A percentile compares a stretch with the other conserved stretches of the same genome.
phyloP scores from a whole-genome alignment of 1,284 basidiomycete genomes.

The Sphaerobolus stellatus region DNA sequence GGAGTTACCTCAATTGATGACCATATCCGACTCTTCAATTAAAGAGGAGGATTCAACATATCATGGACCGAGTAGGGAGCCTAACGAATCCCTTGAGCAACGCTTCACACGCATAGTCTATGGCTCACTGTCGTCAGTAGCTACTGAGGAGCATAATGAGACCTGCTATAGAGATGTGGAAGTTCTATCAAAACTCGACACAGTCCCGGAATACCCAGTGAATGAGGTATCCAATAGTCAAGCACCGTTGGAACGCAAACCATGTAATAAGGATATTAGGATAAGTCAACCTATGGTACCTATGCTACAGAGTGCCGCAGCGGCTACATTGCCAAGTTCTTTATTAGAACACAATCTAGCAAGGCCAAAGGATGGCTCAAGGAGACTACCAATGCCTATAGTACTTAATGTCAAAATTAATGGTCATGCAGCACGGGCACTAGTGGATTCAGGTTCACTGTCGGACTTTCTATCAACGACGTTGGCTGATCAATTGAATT shows the following conservation, averaged over 20 bases:
- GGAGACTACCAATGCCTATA: conserved; percentile 30
- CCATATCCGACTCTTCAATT: too few species aligned
- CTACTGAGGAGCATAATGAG: too few species aligned
- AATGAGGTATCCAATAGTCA: background rate
- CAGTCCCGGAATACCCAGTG: background rate
- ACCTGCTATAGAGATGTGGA: background rate
- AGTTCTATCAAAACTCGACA: background rate
- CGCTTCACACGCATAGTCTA: too few species aligned
- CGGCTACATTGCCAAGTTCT: conserved; percentile 12
- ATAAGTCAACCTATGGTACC: background rate
- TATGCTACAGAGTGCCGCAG: background rate
- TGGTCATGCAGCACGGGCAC: conserved; percentile 28
- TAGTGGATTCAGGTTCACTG: conserved; percentile 38
- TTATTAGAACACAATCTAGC: conserved; percentile 9
- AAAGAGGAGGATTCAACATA: too few species aligned
- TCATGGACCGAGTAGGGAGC: too few species aligned
- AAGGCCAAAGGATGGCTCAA: conserved; percentile 19
- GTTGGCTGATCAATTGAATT: conserved; percentile 34
- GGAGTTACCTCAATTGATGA: too few species aligned
- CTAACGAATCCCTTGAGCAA: too few species aligned
- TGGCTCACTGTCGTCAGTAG: too few species aligned
- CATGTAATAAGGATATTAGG: background rate
- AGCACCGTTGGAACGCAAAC: background rate
- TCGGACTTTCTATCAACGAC: conserved; percentile 40
- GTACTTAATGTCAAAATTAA: conserved; percentile 33